Percentiles rank a stretch among this genome's conserved stretches.
Conservation (phyloP, 371 early-diverging fungal species). For the Blakeslea trispora region DNA sequence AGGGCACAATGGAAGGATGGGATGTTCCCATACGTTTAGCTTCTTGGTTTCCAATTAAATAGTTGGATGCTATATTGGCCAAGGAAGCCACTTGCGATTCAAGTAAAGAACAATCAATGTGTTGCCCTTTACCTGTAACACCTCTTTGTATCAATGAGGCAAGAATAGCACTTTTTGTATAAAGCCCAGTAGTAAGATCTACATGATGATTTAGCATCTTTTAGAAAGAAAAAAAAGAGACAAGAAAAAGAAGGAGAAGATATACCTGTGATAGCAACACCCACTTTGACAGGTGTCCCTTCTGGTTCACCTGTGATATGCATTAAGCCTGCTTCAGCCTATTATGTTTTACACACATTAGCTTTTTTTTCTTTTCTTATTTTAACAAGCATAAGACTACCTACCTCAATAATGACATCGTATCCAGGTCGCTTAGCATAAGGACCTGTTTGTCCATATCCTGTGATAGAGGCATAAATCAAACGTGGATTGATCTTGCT, state of each 20-base stretch:
- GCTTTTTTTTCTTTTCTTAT: neutral
- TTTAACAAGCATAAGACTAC: too few relatives aligned
- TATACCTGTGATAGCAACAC: constrained; percentile 91
- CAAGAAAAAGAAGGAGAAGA: too few relatives aligned
- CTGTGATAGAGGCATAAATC: constrained; percentile 88
- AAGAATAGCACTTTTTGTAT: constrained; percentile 87
- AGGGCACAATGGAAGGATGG: constrained; percentile 92
- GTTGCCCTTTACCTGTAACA: constrained; percentile 73
- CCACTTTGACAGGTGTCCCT: constrained; percentile 90
- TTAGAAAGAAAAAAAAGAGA: too few relatives aligned
- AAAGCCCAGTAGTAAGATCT: constrained; percentile 83
- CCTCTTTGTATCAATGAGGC: constrained; percentile 80
- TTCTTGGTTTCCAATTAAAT: constrained; percentile 80
- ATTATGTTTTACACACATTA: constrained; percentile 2
- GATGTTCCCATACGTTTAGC: constrained; percentile 85
- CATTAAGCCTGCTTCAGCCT: constrained; percentile 92
- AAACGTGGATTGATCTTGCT: constrained; percentile 71
- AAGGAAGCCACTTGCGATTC: constrained; percentile 87
- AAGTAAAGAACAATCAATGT: constrained; percentile 83
- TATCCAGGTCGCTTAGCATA: constrained; percentile 82
- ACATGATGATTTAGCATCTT: neutral
- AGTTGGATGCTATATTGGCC: constrained; percentile 88
- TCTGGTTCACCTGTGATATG: constrained; percentile 89
- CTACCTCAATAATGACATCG: constrained; percentile 88
- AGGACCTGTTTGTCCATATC: constrained; percentile 89